Evolutionary conservation across 2,329 filamentous ascomycete species (phyloP).

Genomic region (Arthrinium puccinioides): DNA sequence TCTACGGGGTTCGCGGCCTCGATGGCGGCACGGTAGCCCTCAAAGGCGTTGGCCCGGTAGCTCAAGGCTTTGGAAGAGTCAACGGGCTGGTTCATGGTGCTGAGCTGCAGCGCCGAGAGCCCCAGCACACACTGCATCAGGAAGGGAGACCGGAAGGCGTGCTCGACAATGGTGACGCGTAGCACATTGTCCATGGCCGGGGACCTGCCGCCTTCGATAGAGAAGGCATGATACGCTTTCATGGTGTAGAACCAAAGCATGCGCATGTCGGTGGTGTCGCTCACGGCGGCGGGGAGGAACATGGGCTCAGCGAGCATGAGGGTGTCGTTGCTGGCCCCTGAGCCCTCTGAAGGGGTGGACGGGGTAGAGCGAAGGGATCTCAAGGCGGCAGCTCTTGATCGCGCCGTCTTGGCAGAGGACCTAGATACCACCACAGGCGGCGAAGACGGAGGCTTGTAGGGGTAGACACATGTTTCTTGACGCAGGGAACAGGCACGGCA

Average conservation of each 20-base stretch:
- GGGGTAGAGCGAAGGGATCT: constrained; percentile 16
- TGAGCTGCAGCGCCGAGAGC: constrained; percentile 42
- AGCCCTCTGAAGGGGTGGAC: no score
- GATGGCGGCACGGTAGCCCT: constrained; percentile 45
- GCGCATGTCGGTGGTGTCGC: constrained; percentile 38
- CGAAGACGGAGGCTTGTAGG: constrained; percentile 11
- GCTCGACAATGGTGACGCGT: constrained; percentile 37
- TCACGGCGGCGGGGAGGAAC: constrained; percentile 24
- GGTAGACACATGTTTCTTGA: constrained; percentile 41
- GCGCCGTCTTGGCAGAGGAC: constrained; percentile 3
- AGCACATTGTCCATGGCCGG: constrained; percentile 34
- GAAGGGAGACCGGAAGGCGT: constrained; percentile 45
- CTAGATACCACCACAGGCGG: constrained; percentile 4
- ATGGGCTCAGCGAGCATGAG: constrained; percentile 25
- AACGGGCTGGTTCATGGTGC: constrained; percentile 29
- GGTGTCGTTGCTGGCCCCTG: not conserved
- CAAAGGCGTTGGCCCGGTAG: constrained; percentile 43
- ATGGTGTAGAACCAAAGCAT: constrained; percentile 49
- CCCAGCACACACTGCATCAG: constrained; percentile 49
- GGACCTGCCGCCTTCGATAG: constrained; percentile 27
- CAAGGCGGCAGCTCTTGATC: constrained; percentile 3
- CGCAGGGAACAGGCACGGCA: constrained; percentile 43
- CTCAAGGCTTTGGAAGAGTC: constrained; percentile 28
- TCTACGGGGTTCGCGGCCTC: constrained; percentile 35
- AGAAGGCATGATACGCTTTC: constrained; percentile 38